Percentiles rank a stretch among this genome's conserved stretches.
Evolutionary conservation across 2,329 filamentous ascomycete genomes (phyloP).

Genomic region (Ceratocystis diversiconidia): DNA sequence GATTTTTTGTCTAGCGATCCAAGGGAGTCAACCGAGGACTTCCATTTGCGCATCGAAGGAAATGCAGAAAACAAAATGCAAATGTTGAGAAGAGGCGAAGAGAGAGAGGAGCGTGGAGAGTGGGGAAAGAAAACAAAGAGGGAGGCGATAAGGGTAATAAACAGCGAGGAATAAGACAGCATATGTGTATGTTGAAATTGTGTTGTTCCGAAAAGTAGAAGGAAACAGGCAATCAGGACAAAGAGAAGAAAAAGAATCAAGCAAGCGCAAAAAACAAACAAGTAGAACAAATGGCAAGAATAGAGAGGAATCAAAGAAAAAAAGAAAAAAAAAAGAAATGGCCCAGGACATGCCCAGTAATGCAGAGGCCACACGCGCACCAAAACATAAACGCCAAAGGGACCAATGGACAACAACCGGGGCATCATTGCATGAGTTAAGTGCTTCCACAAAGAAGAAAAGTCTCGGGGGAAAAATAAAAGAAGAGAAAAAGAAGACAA

Average conservation of each 20-base stretch:
- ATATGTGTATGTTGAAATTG: not conserved
- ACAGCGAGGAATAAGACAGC: not conserved
- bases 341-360: slow-evolving; percentile 1
- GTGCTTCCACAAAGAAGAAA: not conserved
- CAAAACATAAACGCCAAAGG: slow-evolving; percentile 4
- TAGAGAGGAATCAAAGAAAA: slow-evolving; percentile 11
- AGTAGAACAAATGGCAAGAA: slow-evolving; percentile 6
- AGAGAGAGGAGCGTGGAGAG: not conserved
- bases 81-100: slow-evolving; percentile 3
- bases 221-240: slow-evolving; percentile 1
- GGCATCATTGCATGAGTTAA: not conserved
- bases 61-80: slow-evolving; percentile 11
- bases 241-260: not conserved
- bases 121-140: not conserved
- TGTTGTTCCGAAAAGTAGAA: slow-evolving; percentile 2
- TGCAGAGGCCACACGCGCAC: not conserved
- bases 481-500: not conserved
- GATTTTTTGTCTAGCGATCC: slow-evolving; percentile 15
- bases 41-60: slow-evolving; percentile 6
- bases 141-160: not conserved
- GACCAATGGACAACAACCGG: slow-evolving; percentile 2
- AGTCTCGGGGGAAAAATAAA: not conserved
- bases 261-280: not conserved
- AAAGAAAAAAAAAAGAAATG: not conserved
- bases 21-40: slow-evolving; percentile 3